Percentiles rank a stretch among this genome's conserved stretches.
phyloP scores from a whole-genome alignment of 2,329 filamentous ascomycete genomes.

The Aspergillus ustus region DNA sequence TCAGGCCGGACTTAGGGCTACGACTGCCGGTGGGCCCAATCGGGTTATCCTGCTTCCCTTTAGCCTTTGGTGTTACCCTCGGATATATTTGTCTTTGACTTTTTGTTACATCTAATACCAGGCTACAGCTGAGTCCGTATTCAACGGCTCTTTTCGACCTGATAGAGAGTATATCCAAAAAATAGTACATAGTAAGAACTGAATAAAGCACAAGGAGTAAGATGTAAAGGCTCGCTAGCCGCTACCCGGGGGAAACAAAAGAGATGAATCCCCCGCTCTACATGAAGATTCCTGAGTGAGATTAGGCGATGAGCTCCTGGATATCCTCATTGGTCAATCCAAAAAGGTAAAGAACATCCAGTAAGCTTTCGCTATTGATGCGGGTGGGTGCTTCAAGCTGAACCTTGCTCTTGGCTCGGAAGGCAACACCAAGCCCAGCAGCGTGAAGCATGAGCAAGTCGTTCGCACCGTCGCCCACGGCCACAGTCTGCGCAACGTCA shows the following conservation, averaged over 20 bases:
- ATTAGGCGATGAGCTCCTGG: conserved; percentile 44
- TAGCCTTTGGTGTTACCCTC: background rate
- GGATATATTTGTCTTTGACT: background rate
- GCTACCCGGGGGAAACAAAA: background rate
- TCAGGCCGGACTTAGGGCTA: background rate
- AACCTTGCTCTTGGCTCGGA: conserved; percentile 68
- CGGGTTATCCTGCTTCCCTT: background rate
- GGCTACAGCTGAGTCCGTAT: background rate
- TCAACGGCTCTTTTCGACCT: background rate
- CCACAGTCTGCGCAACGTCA: conserved; percentile 58
- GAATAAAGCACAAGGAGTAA: background rate
- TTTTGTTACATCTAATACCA: background rate
- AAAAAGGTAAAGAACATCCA: conserved; percentile 63
- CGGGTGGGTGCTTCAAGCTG: conserved; percentile 64
- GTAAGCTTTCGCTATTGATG: conserved; percentile 61
- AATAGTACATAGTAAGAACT: background rate
- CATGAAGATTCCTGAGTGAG: background rate
- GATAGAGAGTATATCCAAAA: background rate
- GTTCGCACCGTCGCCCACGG: conserved; percentile 68
- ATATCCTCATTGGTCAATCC: conserved; percentile 58
- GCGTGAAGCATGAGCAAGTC: conserved; percentile 68
- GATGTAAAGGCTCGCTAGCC: background rate
- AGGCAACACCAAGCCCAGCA: conserved; percentile 66
- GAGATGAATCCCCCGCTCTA: background rate
- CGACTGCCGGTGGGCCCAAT: background rate